phyloP scores from a whole-genome alignment of 306 rosid genomes.

The Herpetospermum pedunculosum region DNA sequence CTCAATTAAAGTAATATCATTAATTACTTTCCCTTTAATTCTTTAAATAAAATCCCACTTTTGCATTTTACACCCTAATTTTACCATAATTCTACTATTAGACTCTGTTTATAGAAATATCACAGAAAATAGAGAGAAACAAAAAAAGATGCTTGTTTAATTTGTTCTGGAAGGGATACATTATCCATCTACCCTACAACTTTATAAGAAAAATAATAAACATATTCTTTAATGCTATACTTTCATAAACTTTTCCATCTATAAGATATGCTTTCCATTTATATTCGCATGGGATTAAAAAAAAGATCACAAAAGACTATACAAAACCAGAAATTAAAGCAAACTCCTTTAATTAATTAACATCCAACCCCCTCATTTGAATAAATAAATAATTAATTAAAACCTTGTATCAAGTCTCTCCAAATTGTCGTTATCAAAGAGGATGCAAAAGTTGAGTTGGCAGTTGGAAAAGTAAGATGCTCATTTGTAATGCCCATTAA shows the following conservation, averaged over 20 bases:
- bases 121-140: not conserved
- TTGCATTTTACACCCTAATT: not conserved
- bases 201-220: not conserved
- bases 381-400: not conserved
- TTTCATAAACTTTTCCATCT: not conserved
- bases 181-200: not conserved
- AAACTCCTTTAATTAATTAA: not conserved
- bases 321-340: not conserved
- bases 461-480: conserved; percentile 1
- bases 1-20: not conserved
- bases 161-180: not conserved
- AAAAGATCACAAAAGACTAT: not conserved
- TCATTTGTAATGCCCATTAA: not conserved
- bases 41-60: not conserved
- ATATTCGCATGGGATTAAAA: not conserved
- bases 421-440: not conserved
- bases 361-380: not conserved
- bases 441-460: not conserved
- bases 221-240: not conserved
- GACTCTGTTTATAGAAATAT: not conserved
- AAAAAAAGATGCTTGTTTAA: not conserved
- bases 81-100: not conserved
- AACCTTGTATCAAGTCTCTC: not conserved
- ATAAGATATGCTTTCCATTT: not conserved
- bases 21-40: not conserved